Evolutionary conservation across 163 green algal genomes (phyloP).

Genomic region (Scenedesmus sp.): DNA sequence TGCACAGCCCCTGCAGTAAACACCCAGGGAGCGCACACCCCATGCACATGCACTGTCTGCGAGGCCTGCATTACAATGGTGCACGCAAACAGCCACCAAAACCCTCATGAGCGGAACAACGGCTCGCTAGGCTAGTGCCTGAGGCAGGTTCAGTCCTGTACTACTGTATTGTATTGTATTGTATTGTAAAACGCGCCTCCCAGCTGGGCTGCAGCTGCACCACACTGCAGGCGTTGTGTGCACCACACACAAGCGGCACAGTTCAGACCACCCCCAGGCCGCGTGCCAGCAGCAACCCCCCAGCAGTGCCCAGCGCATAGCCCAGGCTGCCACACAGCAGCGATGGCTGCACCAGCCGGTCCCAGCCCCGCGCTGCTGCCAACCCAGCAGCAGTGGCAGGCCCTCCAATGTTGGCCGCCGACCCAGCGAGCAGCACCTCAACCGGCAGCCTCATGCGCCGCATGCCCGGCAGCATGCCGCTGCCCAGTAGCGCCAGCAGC

Average conservation of each 20-base stretch:
- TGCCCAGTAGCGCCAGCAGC: conserved; percentile 40
- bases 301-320: conserved; percentile 68
- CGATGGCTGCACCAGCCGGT: conserved; percentile 63
- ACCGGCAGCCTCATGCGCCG: conserved; percentile 49
- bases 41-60: not conserved
- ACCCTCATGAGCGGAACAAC: too few species aligned
- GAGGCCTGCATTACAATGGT: not conserved
- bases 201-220: not conserved
- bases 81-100: too few species aligned
- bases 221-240: not conserved
- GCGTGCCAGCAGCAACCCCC: conserved; percentile 57
- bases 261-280: not conserved
- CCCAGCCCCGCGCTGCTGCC: conserved; percentile 63
- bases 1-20: too few species aligned
- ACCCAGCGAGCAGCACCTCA: conserved; percentile 61
- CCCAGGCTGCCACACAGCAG: conserved; percentile 69
- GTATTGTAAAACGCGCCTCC: too few species aligned
- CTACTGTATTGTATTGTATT: too few species aligned
- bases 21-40: not conserved
- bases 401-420: conserved; percentile 81
- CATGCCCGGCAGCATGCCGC: not conserved
- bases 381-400: conserved; percentile 76
- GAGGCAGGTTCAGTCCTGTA: too few species aligned
- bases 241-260: not conserved
- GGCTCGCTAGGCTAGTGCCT: too few species aligned